Evolutionary conservation across 352 stramenopile species (phyloP).

Genomic region (Globisporangium spiculum): DNA sequence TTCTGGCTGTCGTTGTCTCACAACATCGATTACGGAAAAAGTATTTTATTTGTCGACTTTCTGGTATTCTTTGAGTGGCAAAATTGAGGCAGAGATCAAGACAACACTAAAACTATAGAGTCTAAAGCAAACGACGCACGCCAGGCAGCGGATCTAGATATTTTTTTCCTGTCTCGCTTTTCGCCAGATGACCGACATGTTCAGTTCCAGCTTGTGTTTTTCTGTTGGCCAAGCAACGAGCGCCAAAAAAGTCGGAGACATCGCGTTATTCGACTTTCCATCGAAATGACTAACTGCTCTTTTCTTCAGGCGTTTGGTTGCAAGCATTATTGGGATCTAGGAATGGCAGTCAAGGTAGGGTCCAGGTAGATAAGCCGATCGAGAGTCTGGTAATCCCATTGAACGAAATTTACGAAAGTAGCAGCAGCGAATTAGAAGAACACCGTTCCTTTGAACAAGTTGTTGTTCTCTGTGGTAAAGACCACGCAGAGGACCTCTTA

Average conservation of each 20-base stretch:
- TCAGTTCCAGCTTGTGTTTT: neutral
- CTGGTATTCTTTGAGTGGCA: neutral
- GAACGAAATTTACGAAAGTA: too few relatives aligned
- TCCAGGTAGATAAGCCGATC: neutral
- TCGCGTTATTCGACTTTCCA: neutral
- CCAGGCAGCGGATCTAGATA: neutral
- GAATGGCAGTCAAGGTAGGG: neutral
- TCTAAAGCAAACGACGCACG: neutral
- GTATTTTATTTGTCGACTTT: neutral
- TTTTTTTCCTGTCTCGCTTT: neutral
- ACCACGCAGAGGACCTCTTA: too few relatives aligned
- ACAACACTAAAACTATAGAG: neutral
- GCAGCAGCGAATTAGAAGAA: neutral
- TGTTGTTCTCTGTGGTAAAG: too few relatives aligned
- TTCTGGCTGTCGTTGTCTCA: neutral
- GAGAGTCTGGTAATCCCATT: neutral
- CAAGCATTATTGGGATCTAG: neutral
- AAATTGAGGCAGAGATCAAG: neutral
- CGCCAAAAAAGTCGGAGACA: neutral
- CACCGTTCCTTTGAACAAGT: neutral
- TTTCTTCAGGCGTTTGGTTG: neutral
- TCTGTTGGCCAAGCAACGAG: neutral
- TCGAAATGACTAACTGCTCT: neutral
- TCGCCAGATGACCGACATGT: neutral
- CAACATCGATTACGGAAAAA: neutral